A percentile compares a stretch with the other conserved stretches of the same genome.
Conservation (phyloP, 2,329 filamentous ascomycete genomes). For the Exophiala bonariae region DNA sequence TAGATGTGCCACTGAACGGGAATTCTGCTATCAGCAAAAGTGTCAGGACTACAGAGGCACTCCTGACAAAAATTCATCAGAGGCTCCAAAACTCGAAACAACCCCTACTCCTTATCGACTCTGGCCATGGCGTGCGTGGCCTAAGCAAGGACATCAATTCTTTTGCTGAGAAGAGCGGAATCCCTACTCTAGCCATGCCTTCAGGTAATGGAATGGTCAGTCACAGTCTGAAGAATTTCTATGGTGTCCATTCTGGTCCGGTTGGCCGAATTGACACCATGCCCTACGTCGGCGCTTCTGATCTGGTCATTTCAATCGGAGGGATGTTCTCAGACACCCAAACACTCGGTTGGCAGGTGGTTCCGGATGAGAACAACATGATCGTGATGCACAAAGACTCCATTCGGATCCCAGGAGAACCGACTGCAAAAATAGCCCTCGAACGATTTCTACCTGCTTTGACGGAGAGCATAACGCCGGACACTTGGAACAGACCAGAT, state of each 20-base stretch:
- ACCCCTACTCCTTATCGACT: conserved; percentile 79
- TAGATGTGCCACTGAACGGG: conserved; percentile 69
- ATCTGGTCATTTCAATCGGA: conserved; percentile 44
- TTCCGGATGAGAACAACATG: conserved; percentile 70
- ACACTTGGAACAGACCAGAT: conserved; percentile 1
- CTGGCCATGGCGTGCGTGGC: conserved; percentile 75
- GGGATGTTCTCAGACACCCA: conserved; percentile 49
- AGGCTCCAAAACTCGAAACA: conserved; percentile 71
- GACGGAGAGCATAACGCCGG: conserved; percentile 2
- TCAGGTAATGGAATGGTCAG: conserved; percentile 87
- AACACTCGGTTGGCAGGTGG: conserved; percentile 73
- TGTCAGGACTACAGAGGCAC: conserved; percentile 75
- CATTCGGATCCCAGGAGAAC: conserved; percentile 65
- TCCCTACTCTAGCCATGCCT: conserved; percentile 84
- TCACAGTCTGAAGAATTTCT: conserved; percentile 72
- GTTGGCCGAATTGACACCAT: conserved; percentile 61
- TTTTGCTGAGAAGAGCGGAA: conserved; percentile 68
- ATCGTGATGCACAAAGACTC: conserved; percentile 78
- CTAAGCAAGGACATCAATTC: conserved; percentile 71
- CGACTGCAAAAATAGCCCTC: conserved; percentile 13
- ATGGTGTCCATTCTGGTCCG: conserved; percentile 81
- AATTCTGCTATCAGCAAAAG: conserved; percentile 44
- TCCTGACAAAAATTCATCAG: conserved; percentile 75
- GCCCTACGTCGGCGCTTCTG: conserved; percentile 40
- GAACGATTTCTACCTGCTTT: not conserved